These are phyloP conservation scores for Phytophthora foliorum DNA, from an alignment of 352 stramenopile genomes.

Conservation along the genomic window DNA sequence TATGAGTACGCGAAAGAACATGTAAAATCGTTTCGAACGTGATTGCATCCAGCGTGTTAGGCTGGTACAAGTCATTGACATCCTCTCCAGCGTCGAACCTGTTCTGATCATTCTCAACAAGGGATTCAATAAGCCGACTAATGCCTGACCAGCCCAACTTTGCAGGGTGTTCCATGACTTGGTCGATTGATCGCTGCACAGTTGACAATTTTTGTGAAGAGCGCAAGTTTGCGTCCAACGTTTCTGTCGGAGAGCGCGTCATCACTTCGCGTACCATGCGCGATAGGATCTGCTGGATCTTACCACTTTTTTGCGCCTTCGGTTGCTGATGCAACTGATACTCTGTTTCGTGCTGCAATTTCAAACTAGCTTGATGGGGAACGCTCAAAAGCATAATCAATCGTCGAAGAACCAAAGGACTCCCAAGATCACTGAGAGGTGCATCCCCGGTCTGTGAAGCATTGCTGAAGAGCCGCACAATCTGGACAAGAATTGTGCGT, in stretches of 20 bases:
- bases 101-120: conserved; percentile 32
- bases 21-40: conserved; percentile 85
- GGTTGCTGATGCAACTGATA: conserved; percentile 33
- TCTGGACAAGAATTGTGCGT: conserved; percentile 71
- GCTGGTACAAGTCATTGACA: conserved; percentile 20
- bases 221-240: conserved; percentile 60
- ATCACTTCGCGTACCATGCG: conserved; percentile 61
- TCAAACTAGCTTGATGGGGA: conserved; percentile 12
- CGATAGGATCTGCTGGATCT: conserved; percentile 75
- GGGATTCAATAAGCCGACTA: conserved; percentile 39
- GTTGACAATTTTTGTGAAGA: conserved; percentile 64
- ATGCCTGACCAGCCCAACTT: conserved; percentile 34
- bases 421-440: conserved; percentile 64
- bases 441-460: conserved; percentile 35
- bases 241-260: conserved; percentile 44
- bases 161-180: conserved; percentile 18
- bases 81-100: conserved; percentile 20
- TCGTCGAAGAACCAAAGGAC: conserved; percentile 73
- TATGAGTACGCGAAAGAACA: conserved; percentile 73
- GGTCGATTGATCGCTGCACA: conserved; percentile 63
- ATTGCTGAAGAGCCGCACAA: conserved; percentile 65
- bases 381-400: conserved; percentile 65
- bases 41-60: conserved; percentile 64
- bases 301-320: conserved; percentile 39
- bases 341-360: not conserved